Conservation (phyloP, 2,329 filamentous ascomycete species). For the Sclerotinia minor region DNA sequence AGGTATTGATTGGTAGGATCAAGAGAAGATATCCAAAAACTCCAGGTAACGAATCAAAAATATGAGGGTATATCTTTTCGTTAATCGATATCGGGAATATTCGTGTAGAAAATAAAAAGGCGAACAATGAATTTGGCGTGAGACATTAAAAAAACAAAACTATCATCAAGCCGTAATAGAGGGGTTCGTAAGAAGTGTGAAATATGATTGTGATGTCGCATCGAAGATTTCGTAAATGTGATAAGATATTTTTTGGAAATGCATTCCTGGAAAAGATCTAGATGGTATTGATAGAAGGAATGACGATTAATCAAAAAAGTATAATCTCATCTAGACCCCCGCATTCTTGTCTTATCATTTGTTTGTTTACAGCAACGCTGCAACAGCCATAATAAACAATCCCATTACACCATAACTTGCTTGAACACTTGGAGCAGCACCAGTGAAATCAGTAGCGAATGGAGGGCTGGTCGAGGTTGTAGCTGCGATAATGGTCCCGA, state of each 20-base stretch:
- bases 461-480: neutral
- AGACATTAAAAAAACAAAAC: conserved; percentile 2
- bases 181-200: conserved; percentile 3
- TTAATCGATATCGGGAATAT: conserved; percentile 22
- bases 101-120: conserved; percentile 17
- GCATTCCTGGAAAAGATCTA: conserved; percentile 19
- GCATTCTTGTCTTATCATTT: conserved; percentile 20
- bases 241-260: neutral
- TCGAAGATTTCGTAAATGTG: conserved; percentile 15
- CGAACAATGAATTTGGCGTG: neutral
- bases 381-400: conserved; percentile 18
- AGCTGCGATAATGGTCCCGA: conserved; percentile 9
- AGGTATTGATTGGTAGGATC: neutral
- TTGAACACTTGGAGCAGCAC: conserved; percentile 14
- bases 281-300: neutral
- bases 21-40: conserved; percentile 18
- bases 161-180: conserved; percentile 22
- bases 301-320: neutral
- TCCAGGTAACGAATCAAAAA: conserved; percentile 25
- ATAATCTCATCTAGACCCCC: conserved; percentile 3
- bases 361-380: conserved; percentile 18
- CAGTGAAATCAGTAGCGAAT: neutral
- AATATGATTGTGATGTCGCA: conserved; percentile 16
- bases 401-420: conserved; percentile 12
- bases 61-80: conserved; percentile 18